phyloP scores from a whole-genome alignment of 495 filamentous ascomycete species.

The Symbiotaphrina buchneri region DNA sequence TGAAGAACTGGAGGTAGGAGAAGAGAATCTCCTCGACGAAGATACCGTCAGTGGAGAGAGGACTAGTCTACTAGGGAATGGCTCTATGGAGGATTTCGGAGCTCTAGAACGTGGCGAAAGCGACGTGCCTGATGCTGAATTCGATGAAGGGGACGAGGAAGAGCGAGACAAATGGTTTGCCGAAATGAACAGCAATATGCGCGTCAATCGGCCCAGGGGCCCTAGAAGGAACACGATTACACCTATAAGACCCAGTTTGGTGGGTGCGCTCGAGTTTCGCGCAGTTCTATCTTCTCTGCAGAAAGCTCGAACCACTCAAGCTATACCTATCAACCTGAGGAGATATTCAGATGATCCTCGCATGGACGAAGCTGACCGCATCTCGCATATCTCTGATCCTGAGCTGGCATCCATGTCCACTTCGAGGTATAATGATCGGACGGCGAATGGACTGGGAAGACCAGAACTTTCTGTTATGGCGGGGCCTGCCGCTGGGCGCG shows the following conservation, averaged over 20 bases:
- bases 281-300: conserved; percentile 68
- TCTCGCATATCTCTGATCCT: no score
- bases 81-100: conserved; percentile 43
- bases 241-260: conserved; percentile 76
- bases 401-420: no score
- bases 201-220: conserved; percentile 40
- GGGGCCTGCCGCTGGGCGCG: conserved; percentile 5
- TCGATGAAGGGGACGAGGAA: conserved; percentile 41
- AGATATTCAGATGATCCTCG: conserved; percentile 52
- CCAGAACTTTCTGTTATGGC: no score
- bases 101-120: conserved; percentile 35
- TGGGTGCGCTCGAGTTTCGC: conserved; percentile 85
- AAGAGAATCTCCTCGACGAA: conserved; percentile 56
- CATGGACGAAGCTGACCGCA: no score
- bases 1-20: conserved; percentile 35
- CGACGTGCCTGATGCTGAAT: not conserved
- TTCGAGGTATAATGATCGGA: no score
- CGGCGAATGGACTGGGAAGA: no score
- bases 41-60: conserved; percentile 21
- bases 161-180: conserved; percentile 53
- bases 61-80: conserved; percentile 23
- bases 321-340: conserved; percentile 40
- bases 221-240: conserved; percentile 52
- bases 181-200: conserved; percentile 85
- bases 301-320: conserved; percentile 48